Evolutionary conservation across 1,284 basidiomycete species (phyloP), one percentile per base, ranked within the genome.

Genomic region (Fereydounia khargensis): DNA sequence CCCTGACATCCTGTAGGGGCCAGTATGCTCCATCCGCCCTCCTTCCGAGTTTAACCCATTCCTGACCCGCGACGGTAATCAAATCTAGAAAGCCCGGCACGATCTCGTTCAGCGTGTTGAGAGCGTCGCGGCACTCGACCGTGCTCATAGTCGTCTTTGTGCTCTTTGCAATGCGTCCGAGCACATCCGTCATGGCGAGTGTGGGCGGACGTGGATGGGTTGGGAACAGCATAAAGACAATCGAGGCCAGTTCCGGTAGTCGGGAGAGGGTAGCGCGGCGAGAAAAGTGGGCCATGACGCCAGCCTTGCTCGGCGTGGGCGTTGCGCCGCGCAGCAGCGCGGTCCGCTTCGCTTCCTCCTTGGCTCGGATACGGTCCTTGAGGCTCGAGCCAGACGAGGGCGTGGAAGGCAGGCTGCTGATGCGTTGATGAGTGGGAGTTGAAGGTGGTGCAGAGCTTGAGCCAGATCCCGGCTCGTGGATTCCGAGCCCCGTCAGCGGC

Each of bases 151-250:
- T 50, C 18, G 58, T 53, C 32, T 63, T 68, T 18, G 53, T 43
- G 19, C 48, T 51, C 18, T 58, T 62, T 2, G 27, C 36, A 9
- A 68, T 28, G 9, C 49, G 50, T 4, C 35, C 27, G 6, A 67
- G 39, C 24, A 68, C 39, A 11, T 65, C 61, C 1, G 58, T 39
- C 40, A 70, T 54, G 2, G 68, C 44, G 1, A 67, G 38, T 3
- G 52, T 55, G 0, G 65, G 56, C 1, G 39, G 42, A 0, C 49
- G 34, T 0, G 24, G 14, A 14, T 16, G n/a, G 21, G 37, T 28
- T 4, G 39, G 10, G 25, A 68, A 68, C 14, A 68, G 52, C 59
- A 68, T 63, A 35, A 62, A 63, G n/a, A 70, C 35, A 20, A 61
- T 62, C 11, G 42, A 46, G 28, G 51, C 60, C 11, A 70, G 37